Evolutionary conservation across 2,329 filamentous ascomycete species (phyloP), one percentile per base, ranked within the genome.

Genomic region (Pyrenochaeta sp.): DNA sequence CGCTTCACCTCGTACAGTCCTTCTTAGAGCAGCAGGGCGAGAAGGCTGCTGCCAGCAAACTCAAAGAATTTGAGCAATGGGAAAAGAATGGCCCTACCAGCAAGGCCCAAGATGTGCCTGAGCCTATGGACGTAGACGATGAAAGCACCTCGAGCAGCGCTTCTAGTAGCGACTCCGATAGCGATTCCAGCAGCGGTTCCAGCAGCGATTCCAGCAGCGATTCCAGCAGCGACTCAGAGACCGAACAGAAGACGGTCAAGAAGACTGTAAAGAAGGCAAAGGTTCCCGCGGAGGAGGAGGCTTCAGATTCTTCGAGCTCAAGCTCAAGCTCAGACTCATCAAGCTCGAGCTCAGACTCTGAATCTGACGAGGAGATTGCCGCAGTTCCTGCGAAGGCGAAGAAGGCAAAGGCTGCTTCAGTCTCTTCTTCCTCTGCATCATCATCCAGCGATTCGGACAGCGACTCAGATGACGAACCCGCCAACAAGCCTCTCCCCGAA

Each of bases 1-100:
- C 66, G 30, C 58, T 78, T 52, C 69, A 71, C 49, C 72, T 78
- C 30, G 69, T 79, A 8, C 62, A 70, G 59, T 48, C 59, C 34
- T 79, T 78, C 62, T 66, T 79, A 49, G 58, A 64, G 25, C 67
- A 75, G 25, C 61, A 76, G 49, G 76, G 77, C 39, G 76, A 74
- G 52, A 62, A 65, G 12, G 65, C 69, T 24, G 68, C 76, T 19
- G 76, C 73, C 13, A 50, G 52, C 45, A 69, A 68, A 28, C 65
- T 78, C 12, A 56, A 65, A 45, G 61, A 59, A 10, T 71, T 66
- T 25, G 67, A 71, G 36, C 54, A 74, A 32, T 78, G 76, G 77
- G 62, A 72, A 40, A 64, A 66, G 53, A 61, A 40, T 44, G 61
- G 48, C 15, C 42, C 50, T 1, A 13, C 37, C 28, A 62, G 47